Conservation (phyloP, 352 stramenopile genomes). For the Globisporangium nodosum region DNA sequence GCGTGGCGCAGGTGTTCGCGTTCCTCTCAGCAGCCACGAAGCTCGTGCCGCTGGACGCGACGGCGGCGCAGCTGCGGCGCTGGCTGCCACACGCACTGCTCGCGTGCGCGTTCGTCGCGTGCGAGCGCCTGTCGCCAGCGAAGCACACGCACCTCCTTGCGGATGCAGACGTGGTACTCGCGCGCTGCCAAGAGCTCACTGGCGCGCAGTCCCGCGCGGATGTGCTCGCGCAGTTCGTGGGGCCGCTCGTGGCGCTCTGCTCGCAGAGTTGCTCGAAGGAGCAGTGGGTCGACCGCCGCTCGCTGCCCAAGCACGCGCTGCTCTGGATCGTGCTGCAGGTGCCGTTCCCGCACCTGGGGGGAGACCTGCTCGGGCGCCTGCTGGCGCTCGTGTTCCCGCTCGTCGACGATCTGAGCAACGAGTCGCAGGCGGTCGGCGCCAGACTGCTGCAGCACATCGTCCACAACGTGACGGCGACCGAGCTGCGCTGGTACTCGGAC, state of each 20-base stretch:
- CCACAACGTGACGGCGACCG: constrained; percentile 51
- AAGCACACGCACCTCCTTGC: constrained; percentile 9
- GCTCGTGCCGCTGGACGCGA: neutral
- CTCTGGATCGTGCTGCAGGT: constrained; percentile 50
- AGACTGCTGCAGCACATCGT: constrained; percentile 60
- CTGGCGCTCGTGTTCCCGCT: constrained; percentile 77
- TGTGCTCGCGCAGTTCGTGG: constrained; percentile 27
- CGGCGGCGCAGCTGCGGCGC: constrained; percentile 15
- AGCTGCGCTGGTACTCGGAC: constrained; percentile 80
- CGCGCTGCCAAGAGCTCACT: constrained; percentile 14
- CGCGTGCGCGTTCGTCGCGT: constrained; percentile 27
- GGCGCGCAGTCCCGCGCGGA: constrained; percentile 5
- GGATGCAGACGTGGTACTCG: constrained; percentile 20
- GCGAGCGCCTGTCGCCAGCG: constrained; percentile 17
- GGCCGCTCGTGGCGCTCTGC: constrained; percentile 34
- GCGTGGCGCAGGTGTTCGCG: neutral
- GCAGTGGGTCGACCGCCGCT: constrained; percentile 43
- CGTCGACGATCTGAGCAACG: constrained; percentile 61
- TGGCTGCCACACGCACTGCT: constrained; percentile 40
- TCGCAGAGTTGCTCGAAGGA: constrained; percentile 59
- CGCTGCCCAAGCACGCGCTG: constrained; percentile 53
- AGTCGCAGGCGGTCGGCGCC: constrained; percentile 57
- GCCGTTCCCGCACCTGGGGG: constrained; percentile 47
- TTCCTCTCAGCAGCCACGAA: neutral
- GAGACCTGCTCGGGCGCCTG: constrained; percentile 65